phyloP scores from a whole-genome alignment of 768 basidiomycete species.

The Lepiota venenata region DNA sequence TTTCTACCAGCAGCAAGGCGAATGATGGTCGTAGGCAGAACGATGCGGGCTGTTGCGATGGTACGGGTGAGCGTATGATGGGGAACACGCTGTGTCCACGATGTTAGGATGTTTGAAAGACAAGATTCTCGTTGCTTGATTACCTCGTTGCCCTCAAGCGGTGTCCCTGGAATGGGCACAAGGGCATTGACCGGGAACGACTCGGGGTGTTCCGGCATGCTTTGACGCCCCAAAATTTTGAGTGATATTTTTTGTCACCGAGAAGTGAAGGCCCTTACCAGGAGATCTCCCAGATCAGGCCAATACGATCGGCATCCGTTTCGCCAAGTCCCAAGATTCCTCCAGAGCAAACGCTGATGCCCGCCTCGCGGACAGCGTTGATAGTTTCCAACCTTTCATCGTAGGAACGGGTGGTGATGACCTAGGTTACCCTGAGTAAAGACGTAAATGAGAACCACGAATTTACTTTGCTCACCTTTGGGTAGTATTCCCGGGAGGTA shows the following conservation, averaged over 20 bases:
- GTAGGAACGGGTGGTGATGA: slow-evolving; percentile 92
- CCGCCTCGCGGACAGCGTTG: slow-evolving; percentile 85
- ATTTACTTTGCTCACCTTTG: slow-evolving; percentile 49
- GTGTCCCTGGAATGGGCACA: slow-evolving; percentile 94
- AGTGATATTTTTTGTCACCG: slow-evolving; percentile 9
- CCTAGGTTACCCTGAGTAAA: slow-evolving; percentile 41
- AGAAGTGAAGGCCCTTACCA: slow-evolving; percentile 50
- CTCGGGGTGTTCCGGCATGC: slow-evolving; percentile 96
- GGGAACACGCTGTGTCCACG: slow-evolving; percentile 58
- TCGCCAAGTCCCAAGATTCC: slow-evolving; percentile 96
- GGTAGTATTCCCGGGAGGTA: slow-evolving; percentile 96
- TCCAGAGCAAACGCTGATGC: slow-evolving; percentile 96
- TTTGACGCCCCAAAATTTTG: slow-evolving; percentile 25
- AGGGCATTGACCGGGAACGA: slow-evolving; percentile 98
- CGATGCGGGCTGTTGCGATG: slow-evolving; percentile 92
- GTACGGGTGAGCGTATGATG: slow-evolving; percentile 87
- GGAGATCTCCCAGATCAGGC: slow-evolving; percentile 90
- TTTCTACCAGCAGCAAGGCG: slow-evolving; percentile 93
- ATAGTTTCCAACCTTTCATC: slow-evolving; percentile 93
- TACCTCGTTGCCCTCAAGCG: slow-evolving; percentile 87
- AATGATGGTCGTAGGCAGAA: slow-evolving; percentile 90
- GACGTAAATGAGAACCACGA: not conserved
- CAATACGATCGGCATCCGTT: slow-evolving; percentile 83
- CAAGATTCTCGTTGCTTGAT: slow-evolving; percentile 34
- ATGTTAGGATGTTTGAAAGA: slow-evolving; percentile 23